Conservation (phyloP, 2,329 filamentous ascomycete genomes). For the Diaporthe eres region DNA sequence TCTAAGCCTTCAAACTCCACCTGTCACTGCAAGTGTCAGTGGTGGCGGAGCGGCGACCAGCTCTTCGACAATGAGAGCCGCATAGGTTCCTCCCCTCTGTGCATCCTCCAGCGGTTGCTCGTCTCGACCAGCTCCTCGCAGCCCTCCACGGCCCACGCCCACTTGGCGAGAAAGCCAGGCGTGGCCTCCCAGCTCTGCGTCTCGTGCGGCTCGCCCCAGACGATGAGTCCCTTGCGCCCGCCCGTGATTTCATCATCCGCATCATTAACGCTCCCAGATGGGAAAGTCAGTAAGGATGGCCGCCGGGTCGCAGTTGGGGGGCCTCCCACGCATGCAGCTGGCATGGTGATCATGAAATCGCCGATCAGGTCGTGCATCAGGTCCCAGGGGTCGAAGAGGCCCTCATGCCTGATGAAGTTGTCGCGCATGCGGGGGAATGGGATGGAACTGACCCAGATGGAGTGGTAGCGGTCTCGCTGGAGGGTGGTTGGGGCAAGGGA, state of each 20-base stretch:
- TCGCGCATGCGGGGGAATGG: background rate
- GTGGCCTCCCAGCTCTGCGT: background rate
- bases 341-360: background rate
- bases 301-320: background rate
- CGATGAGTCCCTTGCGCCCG: background rate
- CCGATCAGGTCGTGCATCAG: background rate
- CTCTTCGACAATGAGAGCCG: background rate
- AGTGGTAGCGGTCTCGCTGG: background rate
- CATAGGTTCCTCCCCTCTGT: background rate
- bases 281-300: background rate
- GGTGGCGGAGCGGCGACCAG: background rate
- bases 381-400: background rate
- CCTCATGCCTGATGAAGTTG: background rate
- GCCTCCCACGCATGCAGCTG: background rate
- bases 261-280: background rate
- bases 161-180: background rate
- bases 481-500: background rate
- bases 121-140: background rate
- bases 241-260: background rate
- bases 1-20: background rate
- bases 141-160: constrained; percentile 8
- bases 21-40: background rate
- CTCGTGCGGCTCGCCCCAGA: constrained; percentile 12
- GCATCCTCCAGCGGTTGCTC: constrained; percentile 9
- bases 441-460: background rate